Conservation (phyloP, 441 rosid species). For the Brassica balearica region DNA sequence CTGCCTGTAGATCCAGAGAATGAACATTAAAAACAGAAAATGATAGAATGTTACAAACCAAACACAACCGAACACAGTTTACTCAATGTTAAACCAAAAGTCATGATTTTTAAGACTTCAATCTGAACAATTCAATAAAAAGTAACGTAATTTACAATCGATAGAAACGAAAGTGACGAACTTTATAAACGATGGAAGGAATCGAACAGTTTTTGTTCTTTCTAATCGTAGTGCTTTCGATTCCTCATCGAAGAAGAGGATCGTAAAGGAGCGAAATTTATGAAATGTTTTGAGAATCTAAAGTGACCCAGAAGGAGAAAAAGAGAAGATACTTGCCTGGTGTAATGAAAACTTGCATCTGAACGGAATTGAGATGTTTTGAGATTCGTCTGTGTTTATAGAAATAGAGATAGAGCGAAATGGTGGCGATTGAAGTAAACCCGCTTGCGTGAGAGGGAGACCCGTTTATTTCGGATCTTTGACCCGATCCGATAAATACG, state of each 20-base stretch:
- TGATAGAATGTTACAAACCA: not conserved
- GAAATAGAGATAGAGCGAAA: constrained; percentile 13
- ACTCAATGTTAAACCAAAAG: not conserved
- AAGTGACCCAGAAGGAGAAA: constrained; percentile 27
- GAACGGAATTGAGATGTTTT: constrained; percentile 15
- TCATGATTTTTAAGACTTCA: no score
- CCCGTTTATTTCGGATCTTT: constrained; percentile 43
- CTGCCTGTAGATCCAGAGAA: constrained; percentile 3
- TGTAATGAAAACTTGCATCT: constrained; percentile 35
- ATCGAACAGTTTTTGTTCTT: not conserved
- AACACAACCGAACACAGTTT: constrained; percentile 1
- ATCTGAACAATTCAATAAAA: no score
- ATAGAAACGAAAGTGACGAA: not conserved
- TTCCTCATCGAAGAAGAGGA: not conserved
- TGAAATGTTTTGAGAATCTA: not conserved
- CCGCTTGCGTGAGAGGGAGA: constrained; percentile 28
- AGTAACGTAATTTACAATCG: not conserved
- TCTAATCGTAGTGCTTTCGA: not conserved
- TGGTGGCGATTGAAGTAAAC: constrained; percentile 30
- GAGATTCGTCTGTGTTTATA: constrained; percentile 23
- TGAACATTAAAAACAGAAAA: not conserved
- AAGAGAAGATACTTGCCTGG: constrained; percentile 39
- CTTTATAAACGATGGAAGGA: not conserved
- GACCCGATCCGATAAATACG: constrained; percentile 37
- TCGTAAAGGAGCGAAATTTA: constrained; percentile 8